Base-by-base conservation (phyloP, 768 basidiomycete species). In the Lactarius sanguifluus region DNA sequence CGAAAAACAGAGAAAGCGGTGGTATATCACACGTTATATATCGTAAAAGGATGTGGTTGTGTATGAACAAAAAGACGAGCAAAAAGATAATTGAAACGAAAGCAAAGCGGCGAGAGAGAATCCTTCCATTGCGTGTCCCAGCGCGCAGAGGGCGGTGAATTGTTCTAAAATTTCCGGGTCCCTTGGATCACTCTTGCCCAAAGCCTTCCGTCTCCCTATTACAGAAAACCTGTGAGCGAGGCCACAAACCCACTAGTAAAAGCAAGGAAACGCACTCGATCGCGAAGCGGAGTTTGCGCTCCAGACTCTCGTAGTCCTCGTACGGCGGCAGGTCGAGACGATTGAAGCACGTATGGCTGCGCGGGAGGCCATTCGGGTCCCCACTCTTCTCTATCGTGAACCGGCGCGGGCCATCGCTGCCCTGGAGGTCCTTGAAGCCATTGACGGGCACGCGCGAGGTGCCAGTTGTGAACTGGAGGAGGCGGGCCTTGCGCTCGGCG, bases 311-410 rank as follows among this genome's bases (percentile, higher is more conserved):
- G 72, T 91, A 93, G 74, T 92, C 90, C 71, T 91, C 85, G 75
- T 97, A 97, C 18, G 93, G 90, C 0, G 94, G 94, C 28, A 97
- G 77, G 74, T 97, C 94, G 59, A 93, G 79, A 58, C 89, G 80
- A 75, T 96, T 96, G 83, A 97, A 96, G 77, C 95, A 97, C 2
- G 94, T 97, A 75, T 96, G 95, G 71, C 89, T 90, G 74, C 95
- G 86, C 2, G 95, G 95, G 58, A 97, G 76, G 56, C 93, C 92
- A 16, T 84, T 86, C 13, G 93, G 89, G 74, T 96, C 94, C 5
- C 95, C 95, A 25, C 89, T 90, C 77, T 96, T 96, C 78, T 97
- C 94, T 67, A 97, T 95, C 13, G 95, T 97, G 75, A 97, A 97
- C 67, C 94, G 80, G 64, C 94, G 80, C 2, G 95, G 94, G 0